These are phyloP conservation scores for Thelonectria rubi DNA, from an alignment of 2,329 filamentous ascomycete genomes.

Conservation along the genomic window DNA sequence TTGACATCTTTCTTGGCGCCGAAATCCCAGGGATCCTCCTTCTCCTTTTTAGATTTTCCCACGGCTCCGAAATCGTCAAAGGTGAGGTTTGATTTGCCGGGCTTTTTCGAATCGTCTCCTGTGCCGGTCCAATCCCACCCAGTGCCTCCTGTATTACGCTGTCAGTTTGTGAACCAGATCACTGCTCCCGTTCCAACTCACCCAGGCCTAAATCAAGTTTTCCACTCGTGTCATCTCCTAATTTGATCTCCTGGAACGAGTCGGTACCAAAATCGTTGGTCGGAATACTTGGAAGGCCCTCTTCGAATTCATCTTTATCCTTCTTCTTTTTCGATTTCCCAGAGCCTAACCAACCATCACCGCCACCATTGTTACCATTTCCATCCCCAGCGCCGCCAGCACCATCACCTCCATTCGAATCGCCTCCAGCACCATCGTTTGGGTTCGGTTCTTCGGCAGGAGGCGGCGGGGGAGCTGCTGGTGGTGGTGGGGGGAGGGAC, in stretches of 20 bases:
- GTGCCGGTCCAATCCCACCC: slow-evolving; percentile 55
- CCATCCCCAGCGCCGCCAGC: slow-evolving; percentile 44
- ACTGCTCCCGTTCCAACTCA: slow-evolving; percentile 53
- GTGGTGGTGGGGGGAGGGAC: slow-evolving; percentile 40
- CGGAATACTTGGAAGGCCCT: slow-evolving; percentile 42
- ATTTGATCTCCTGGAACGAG: slow-evolving; percentile 72
- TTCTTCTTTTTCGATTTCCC: slow-evolving; percentile 54
- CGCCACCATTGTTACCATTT: slow-evolving; percentile 47
- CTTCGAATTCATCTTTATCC: slow-evolving; percentile 50
- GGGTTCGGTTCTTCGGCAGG: slow-evolving; percentile 38
- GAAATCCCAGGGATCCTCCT: slow-evolving; percentile 47
- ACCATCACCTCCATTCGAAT: slow-evolving; percentile 48
- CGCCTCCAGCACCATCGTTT: slow-evolving; percentile 47
- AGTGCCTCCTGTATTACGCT: slow-evolving; percentile 63
- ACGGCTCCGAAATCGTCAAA: slow-evolving; percentile 58
- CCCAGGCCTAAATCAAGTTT: slow-evolving; percentile 66
- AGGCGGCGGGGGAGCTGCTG: slow-evolving; percentile 40
- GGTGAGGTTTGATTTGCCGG: slow-evolving; percentile 54
- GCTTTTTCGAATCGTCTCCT: slow-evolving; percentile 56
- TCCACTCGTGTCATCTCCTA: slow-evolving; percentile 66
- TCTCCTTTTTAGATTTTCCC: slow-evolving; percentile 47
- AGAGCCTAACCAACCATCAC: slow-evolving; percentile 46
- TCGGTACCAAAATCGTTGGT: slow-evolving; percentile 56
- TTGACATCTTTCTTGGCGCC: slow-evolving; percentile 53
- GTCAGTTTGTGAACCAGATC: slow-evolving; percentile 67